Conservation (phyloP, 495 filamentous ascomycete genomes). For the Podospora pseudocomata region DNA sequence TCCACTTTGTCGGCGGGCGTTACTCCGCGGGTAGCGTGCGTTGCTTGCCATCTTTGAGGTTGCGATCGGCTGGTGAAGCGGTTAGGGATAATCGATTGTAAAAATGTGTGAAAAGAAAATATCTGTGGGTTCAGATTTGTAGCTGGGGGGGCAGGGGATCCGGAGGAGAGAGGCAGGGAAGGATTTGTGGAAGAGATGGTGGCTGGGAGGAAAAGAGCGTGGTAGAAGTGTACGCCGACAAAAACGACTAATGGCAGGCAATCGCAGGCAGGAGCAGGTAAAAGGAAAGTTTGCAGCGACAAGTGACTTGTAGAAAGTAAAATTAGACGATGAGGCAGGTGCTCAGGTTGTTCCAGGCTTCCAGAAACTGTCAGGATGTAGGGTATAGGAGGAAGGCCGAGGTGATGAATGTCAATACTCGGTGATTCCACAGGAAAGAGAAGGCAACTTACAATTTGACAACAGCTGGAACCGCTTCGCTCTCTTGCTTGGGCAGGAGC, state of each 20-base stretch:
- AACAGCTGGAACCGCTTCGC: background rate
- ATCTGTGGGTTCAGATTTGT: background rate
- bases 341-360: background rate
- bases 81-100: background rate
- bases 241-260: background rate
- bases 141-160: background rate
- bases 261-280: background rate
- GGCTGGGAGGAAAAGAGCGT: background rate
- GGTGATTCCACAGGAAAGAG: background rate
- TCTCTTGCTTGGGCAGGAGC: background rate
- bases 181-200: background rate
- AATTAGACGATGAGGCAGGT: background rate
- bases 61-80: background rate
- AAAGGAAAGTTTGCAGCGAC: background rate
- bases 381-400: background rate
- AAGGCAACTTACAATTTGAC: background rate
- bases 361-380: too few relatives aligned
- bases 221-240: too few relatives aligned
- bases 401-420: background rate
- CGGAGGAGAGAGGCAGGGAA: background rate
- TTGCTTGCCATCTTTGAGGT: background rate
- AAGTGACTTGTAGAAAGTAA: background rate
- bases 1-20: background rate
- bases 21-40: background rate
- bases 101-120: background rate